phyloP scores from a whole-genome alignment of 495 filamentous ascomycete genomes.

The Zalerion maritima region DNA sequence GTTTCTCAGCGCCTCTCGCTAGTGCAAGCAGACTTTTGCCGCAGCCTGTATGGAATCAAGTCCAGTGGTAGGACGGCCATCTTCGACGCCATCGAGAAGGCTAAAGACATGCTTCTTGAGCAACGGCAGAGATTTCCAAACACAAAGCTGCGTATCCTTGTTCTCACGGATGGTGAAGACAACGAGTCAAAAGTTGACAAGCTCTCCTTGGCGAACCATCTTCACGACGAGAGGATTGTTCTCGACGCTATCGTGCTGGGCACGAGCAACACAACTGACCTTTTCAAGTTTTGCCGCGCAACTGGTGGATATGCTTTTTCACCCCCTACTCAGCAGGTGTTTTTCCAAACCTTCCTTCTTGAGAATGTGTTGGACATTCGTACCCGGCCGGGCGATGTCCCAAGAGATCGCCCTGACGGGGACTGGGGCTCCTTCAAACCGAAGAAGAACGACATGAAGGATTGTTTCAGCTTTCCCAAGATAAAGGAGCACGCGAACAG shows the following conservation, averaged over 20 bases:
- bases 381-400: slow-evolving; percentile 5
- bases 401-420: background rate
- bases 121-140: slow-evolving; percentile 3
- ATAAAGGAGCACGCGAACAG: slow-evolving; percentile 5
- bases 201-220: background rate
- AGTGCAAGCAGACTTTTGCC: slow-evolving; percentile 6
- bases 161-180: slow-evolving; percentile 11
- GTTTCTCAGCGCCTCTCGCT: slow-evolving; percentile 6
- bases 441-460: slow-evolving; percentile 5
- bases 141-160: slow-evolving; percentile 7
- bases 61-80: slow-evolving; percentile 3
- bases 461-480: slow-evolving; percentile 5
- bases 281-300: slow-evolving; percentile 6
- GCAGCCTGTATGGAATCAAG: slow-evolving; percentile 4
- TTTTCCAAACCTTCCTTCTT: slow-evolving; percentile 10
- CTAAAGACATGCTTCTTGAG: slow-evolving; percentile 1
- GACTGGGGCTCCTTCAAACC: slow-evolving; percentile 3
- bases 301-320: slow-evolving; percentile 10
- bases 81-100: slow-evolving; percentile 5
- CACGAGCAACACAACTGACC: slow-evolving; percentile 1
- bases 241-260: slow-evolving; percentile 6
- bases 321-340: slow-evolving; percentile 4
- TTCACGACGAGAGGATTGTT: slow-evolving; percentile 4
- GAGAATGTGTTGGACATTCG: slow-evolving; percentile 9
- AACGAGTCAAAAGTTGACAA: slow-evolving; percentile 2